Evolutionary conservation across 2,329 filamentous ascomycete genomes (phyloP).

Genomic region (Xylariales sp.): DNA sequence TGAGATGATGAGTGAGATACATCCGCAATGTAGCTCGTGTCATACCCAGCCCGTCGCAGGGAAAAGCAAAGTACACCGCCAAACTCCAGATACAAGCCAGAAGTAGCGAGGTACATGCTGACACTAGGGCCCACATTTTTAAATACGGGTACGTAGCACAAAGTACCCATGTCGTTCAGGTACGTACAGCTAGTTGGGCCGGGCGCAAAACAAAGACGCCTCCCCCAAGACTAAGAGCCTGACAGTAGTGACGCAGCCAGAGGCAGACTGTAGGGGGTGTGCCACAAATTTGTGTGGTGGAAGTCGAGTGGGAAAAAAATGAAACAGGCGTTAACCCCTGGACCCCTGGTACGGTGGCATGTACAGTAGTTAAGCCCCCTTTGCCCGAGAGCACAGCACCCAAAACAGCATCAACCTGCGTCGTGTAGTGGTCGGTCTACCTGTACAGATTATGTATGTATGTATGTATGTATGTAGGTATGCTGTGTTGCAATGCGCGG

Average conservation of each 20-base stretch:
- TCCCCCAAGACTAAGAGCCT: too few relatives aligned
- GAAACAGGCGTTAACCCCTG: constrained; percentile 28
- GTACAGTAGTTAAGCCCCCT: constrained; percentile 5
- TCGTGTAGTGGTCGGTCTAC: too few relatives aligned
- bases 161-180: constrained; percentile 15
- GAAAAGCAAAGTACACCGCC: constrained; percentile 23
- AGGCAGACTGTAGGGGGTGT: constrained; percentile 14
- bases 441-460: too few relatives aligned
- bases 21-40: constrained; percentile 17
- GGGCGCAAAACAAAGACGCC: constrained; percentile 26
- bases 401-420: too few relatives aligned
- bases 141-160: constrained; percentile 3
- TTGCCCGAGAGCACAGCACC: too few relatives aligned
- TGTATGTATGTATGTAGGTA: too few relatives aligned
- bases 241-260: constrained; percentile 24
- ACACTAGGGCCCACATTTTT: constrained; percentile 13
- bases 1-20: constrained; percentile 12
- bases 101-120: constrained; percentile 15
- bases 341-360: constrained; percentile 8
- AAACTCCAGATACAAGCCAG: constrained; percentile 8
- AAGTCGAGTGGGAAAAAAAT: constrained; percentile 20
- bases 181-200: constrained; percentile 15
- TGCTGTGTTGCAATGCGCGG: too few relatives aligned
- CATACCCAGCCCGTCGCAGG: constrained; percentile 11
- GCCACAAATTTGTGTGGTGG: constrained; percentile 3